Evolutionary conservation across 257 asterid species (phyloP), one percentile per base, ranked within the genome.

Genomic region (Nicotiana obtusifolia): DNA sequence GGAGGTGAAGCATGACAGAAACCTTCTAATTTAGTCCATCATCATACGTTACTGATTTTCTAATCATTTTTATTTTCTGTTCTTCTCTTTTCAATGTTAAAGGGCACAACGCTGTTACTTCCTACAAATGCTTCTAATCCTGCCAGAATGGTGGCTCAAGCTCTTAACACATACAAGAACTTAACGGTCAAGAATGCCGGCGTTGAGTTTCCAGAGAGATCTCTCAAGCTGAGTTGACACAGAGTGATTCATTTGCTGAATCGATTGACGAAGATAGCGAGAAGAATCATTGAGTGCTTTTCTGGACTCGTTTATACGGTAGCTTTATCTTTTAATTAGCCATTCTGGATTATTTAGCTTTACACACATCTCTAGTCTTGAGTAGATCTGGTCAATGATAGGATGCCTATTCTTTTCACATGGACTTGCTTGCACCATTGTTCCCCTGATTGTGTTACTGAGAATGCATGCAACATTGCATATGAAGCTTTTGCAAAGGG

Each of bases 71-170:
- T 17, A 14, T 41, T 14, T 41, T 47, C 16, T 33, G 37, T 73
- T 26, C 49, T n/a, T 80, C 30, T 15, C 73, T 26, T 30, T 26
- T 16, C 62, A 64, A 79, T 10, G 41, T 80, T 41, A 41, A 7
- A 93, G 98, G 91, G 95, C 78, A 93, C 98, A 5, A 95, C 98
- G 4, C 65, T 95, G 69, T 82, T 93, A 76, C 97, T 95, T 69
- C 98, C 98, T 10, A 76, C 98, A 4, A 86, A 73, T 88, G 91
- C 92, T 73, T 86, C 93, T 17, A 79, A 90, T 69, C 95, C 97
- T 59, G 89, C 98, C 69, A 91, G 84, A 80, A 91, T 91, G 93
- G 89, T 91, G 84, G 91, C 90, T 67, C 97, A 92, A 84, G 91
- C 93, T 41, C 80, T 93, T 15, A 60, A 83, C 26, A 88, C 92